Evolutionary conservation across 1,284 basidiomycete genomes (phyloP), one percentile per base, ranked within the genome.

Genomic region (Ceratobasidium sp.): DNA sequence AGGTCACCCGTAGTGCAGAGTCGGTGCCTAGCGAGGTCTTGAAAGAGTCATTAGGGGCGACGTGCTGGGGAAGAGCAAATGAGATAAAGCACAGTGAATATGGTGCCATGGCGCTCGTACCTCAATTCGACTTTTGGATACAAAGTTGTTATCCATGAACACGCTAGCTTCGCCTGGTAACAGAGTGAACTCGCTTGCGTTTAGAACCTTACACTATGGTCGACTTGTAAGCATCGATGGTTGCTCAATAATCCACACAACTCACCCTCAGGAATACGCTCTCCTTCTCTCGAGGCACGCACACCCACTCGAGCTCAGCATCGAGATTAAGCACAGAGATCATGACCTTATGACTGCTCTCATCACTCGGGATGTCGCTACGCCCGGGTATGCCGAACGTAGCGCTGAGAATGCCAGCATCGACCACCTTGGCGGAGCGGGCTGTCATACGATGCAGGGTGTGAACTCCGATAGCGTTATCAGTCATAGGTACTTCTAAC

Each of bases 71-170:
- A n/a, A n/a, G n/a, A n/a, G n/a, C n/a, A n/a, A n/a, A n/a, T n/a
- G n/a, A n/a, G n/a, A n/a, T n/a, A n/a, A n/a, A n/a, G n/a, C n/a
- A n/a, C n/a, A n/a, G n/a, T n/a, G n/a, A n/a, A n/a, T n/a, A n/a
- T n/a, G n/a, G n/a, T n/a, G n/a, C n/a, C n/a, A n/a, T n/a, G n/a
- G n/a, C n/a, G n/a, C n/a, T n/a, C n/a, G n/a, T n/a, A 78, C 78
- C 28, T 78, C 65, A 28, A 83, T 79, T 13, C 65, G 26, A 20
- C 78, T 81, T 56, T 80, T 81, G 26, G 81, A 77, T 17, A 82
- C 82, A 70, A 82, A 82, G 56, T 78, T 81, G 15, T 80, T 79
- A 66, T 82, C 81, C 61, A 82, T 78, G 70, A 80, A 82, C 23
- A 82, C 77, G 61, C 79, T 80, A 5, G 80, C 78, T 10, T 66